phyloP scores from a whole-genome alignment of 1,284 basidiomycete species.

The Irpex lacteus region DNA sequence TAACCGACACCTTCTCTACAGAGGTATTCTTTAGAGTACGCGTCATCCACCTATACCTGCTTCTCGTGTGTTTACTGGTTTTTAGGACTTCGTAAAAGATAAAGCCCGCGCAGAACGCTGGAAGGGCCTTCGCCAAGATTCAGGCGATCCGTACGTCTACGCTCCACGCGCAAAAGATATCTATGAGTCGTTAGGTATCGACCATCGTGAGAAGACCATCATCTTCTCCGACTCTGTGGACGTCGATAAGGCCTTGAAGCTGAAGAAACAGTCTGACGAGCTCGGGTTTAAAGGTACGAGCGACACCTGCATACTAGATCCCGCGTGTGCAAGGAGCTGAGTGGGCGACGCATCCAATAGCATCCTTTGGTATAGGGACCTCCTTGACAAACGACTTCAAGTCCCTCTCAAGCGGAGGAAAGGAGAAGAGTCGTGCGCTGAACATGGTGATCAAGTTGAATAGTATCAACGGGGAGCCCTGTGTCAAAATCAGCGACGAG shows the following conservation, averaged over 20 bases:
- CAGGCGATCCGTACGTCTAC: slow-evolving; percentile 82
- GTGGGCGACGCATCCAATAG: slow-evolving; percentile 24
- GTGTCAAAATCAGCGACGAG: slow-evolving; percentile 93
- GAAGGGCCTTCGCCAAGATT: slow-evolving; percentile 88
- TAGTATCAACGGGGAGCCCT: slow-evolving; percentile 68
- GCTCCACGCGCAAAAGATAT: slow-evolving; percentile 69
- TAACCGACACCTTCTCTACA: slow-evolving; percentile 93
- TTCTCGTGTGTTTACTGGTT: background rate
- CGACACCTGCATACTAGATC: too few relatives aligned
- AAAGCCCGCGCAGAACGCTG: slow-evolving; percentile 66
- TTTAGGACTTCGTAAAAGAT: slow-evolving; percentile 60
- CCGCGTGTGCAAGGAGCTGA: too few relatives aligned
- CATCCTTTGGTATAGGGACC: slow-evolving; percentile 90
- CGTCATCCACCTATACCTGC: background rate
- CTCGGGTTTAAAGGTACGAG: slow-evolving; percentile 52
- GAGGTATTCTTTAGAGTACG: slow-evolving; percentile 75
- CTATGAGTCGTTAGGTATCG: slow-evolving; percentile 66
- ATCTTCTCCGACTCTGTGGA: slow-evolving; percentile 84
- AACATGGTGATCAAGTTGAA: slow-evolving; percentile 94
- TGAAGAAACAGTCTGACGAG: slow-evolving; percentile 72
- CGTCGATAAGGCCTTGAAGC: slow-evolving; percentile 64
- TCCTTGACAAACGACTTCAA: slow-evolving; percentile 87
- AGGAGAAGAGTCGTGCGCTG: slow-evolving; percentile 71
- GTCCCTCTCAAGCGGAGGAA: slow-evolving; percentile 50
- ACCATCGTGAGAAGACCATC: slow-evolving; percentile 61